Conservation (phyloP, 805 yeast species). For the Lipomyces yamanashiensis region DNA sequence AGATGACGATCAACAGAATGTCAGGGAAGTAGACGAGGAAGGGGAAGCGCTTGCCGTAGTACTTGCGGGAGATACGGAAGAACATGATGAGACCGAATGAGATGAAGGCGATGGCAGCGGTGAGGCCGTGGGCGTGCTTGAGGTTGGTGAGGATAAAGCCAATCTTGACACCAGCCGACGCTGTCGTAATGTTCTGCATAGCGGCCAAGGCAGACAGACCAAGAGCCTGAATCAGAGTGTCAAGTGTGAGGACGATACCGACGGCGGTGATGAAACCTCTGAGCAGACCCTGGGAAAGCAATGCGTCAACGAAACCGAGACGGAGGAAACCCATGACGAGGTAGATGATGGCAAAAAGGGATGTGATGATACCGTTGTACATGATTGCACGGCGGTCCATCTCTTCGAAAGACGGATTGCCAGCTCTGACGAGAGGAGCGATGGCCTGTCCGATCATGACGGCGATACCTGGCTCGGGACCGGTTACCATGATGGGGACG, state of each 20-base stretch:
- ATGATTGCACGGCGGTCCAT: conserved; percentile 30
- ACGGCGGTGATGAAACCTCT: conserved; percentile 87
- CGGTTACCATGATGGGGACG: conserved; percentile 87
- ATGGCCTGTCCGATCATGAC: conserved; percentile 80
- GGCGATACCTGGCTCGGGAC: conserved; percentile 89
- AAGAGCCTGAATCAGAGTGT: conserved; percentile 71
- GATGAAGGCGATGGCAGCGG: conserved; percentile 61
- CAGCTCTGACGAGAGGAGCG: conserved; percentile 56
- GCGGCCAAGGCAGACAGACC: conserved; percentile 61
- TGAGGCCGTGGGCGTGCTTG: conserved; percentile 57
- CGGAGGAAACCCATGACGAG: conserved; percentile 78
- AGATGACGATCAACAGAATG: conserved; percentile 72
- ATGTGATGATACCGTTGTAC: conserved; percentile 66
- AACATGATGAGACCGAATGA: conserved; percentile 55
- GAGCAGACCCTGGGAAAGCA: conserved; percentile 73
- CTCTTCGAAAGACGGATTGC: conserved; percentile 38
- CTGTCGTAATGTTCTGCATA: conserved; percentile 57
- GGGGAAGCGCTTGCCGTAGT: conserved; percentile 45
- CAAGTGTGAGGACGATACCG: conserved; percentile 80
- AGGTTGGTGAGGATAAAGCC: conserved; percentile 59
- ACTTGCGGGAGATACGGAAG: conserved; percentile 46
- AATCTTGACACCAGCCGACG: conserved; percentile 75
- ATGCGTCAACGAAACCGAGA: conserved; percentile 82
- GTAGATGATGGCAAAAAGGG: conserved; percentile 73
- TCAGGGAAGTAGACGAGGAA: conserved; percentile 77